These are phyloP conservation scores for Penicillium occitanis DNA, from an alignment of 2,329 filamentous ascomycete genomes.

Conservation along the genomic window DNA sequence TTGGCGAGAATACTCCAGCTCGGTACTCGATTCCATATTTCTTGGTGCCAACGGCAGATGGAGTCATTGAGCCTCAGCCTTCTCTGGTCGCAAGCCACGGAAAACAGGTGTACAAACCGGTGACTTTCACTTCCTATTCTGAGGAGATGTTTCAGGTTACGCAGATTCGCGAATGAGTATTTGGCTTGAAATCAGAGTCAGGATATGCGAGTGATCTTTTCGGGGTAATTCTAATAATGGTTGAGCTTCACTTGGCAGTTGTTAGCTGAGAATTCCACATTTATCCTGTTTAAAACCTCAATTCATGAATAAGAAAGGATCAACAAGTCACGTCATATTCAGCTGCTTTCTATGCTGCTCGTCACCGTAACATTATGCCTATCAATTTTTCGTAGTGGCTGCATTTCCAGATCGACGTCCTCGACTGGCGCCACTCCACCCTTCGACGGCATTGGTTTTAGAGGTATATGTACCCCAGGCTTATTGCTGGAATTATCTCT, in stretches of 20 bases:
- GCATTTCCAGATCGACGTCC: slow-evolving; percentile 4
- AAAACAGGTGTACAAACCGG: slow-evolving; percentile 9
- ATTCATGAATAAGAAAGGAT: too few species aligned
- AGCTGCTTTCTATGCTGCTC: background rate
- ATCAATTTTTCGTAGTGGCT: background rate
- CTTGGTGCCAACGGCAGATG: slow-evolving; percentile 28
- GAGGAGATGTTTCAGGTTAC: slow-evolving; percentile 6
- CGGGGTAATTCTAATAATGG: background rate
- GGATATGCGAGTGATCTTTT: background rate
- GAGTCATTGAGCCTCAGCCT: slow-evolving; percentile 12
- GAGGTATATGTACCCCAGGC: background rate
- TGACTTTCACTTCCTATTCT: slow-evolving; percentile 4
- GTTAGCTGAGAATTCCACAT: background rate
- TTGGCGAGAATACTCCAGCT: slow-evolving; percentile 26
- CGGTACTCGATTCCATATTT: slow-evolving; percentile 37
- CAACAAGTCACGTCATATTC: too few species aligned
- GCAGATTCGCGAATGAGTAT: background rate
- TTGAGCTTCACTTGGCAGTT: background rate
- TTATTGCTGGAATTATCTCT: background rate
- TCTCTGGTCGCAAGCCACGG: slow-evolving; percentile 7
- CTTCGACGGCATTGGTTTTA: background rate
- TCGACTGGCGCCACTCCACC: background rate
- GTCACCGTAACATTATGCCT: background rate
- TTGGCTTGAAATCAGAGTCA: background rate
- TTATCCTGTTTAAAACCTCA: too few species aligned